Conservation (phyloP, 1,284 basidiomycete genomes). For the Vanrija humicola region DNA sequence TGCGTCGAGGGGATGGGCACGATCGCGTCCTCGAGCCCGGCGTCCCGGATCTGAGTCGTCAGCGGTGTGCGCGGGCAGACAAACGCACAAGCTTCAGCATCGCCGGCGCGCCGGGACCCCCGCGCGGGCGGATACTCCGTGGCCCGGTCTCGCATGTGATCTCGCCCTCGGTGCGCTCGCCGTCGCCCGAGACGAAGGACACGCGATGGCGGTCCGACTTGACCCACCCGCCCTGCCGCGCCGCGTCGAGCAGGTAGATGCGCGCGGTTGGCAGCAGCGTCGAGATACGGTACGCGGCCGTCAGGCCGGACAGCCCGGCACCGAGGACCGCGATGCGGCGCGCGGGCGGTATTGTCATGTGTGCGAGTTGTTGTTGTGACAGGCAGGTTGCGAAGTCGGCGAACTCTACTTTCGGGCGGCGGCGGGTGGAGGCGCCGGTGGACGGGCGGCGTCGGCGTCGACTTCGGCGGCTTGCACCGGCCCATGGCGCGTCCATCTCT, state of each 20-base stretch:
- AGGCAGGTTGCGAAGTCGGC: neutral
- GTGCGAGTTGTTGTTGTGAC: neutral
- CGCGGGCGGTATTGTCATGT: slow-evolving; percentile 9
- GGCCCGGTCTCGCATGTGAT: slow-evolving; percentile 77
- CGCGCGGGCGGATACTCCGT: slow-evolving; percentile 71
- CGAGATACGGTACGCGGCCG: slow-evolving; percentile 42
- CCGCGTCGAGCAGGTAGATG: slow-evolving; percentile 8
- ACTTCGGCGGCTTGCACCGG: too few species aligned
- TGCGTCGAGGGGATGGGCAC: slow-evolving; percentile 36
- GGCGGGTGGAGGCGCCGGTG: neutral
- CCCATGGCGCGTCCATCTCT: too few species aligned
- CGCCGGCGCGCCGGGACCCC: slow-evolving; percentile 53
- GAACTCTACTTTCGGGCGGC: neutral
- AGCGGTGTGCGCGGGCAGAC: neutral
- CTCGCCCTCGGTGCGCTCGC: slow-evolving; percentile 36
- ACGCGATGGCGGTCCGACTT: slow-evolving; percentile 57
- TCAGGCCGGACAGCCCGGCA: slow-evolving; percentile 44
- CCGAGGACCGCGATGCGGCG: slow-evolving; percentile 43
- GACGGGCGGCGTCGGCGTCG: neutral
- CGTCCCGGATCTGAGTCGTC: slow-evolving; percentile 20
- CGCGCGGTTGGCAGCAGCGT: neutral
- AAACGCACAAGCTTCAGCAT: slow-evolving; percentile 73
- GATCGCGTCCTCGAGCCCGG: slow-evolving; percentile 24
- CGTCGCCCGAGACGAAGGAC: slow-evolving; percentile 14
- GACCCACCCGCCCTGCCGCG: slow-evolving; percentile 72